Conservation (phyloP, 169 alveolate genomes). For the Sarcocystis neurona region DNA sequence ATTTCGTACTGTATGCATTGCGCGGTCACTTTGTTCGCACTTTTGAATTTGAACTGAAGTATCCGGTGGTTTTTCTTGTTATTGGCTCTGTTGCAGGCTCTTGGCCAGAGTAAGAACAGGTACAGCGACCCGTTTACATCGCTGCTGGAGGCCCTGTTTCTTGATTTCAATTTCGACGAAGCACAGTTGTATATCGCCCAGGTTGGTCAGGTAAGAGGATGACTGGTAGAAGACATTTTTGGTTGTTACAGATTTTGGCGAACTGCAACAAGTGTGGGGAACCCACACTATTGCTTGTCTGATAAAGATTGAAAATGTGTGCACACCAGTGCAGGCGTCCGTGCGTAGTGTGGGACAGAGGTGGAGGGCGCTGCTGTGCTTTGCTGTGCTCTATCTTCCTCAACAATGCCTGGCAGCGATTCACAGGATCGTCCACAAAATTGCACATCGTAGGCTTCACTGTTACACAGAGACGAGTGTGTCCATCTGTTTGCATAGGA, state of each 20-base stretch:
- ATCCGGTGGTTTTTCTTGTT: not conserved
- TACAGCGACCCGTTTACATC: slow-evolving; percentile 87
- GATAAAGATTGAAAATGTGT: not conserved
- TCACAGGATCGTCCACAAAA: too few species aligned
- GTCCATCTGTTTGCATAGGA: too few species aligned
- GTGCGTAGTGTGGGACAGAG: not conserved
- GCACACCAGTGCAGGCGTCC: not conserved
- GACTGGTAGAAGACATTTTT: too few species aligned
- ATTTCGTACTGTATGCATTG: not conserved
- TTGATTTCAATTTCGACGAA: slow-evolving; percentile 85
- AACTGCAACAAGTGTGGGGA: not conserved
- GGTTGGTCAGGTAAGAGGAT: slow-evolving; percentile 70
- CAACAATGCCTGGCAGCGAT: too few species aligned
- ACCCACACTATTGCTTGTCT: not conserved
- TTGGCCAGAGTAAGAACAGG: slow-evolving; percentile 77
- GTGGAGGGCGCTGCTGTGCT: not conserved
- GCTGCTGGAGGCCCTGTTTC: slow-evolving; percentile 83
- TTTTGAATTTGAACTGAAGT: not conserved
- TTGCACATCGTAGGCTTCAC: too few species aligned
- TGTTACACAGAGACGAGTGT: too few species aligned
- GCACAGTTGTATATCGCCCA: slow-evolving; percentile 84
- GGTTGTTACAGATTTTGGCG: not conserved
- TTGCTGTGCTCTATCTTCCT: too few species aligned
- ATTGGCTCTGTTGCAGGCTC: slow-evolving; percentile 44
- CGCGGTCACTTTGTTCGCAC: not conserved